Percentiles rank a stretch among this genome's conserved stretches.
phyloP scores from a whole-genome alignment of 495 filamentous ascomycete species.

The Bacidia gigantensis region DNA sequence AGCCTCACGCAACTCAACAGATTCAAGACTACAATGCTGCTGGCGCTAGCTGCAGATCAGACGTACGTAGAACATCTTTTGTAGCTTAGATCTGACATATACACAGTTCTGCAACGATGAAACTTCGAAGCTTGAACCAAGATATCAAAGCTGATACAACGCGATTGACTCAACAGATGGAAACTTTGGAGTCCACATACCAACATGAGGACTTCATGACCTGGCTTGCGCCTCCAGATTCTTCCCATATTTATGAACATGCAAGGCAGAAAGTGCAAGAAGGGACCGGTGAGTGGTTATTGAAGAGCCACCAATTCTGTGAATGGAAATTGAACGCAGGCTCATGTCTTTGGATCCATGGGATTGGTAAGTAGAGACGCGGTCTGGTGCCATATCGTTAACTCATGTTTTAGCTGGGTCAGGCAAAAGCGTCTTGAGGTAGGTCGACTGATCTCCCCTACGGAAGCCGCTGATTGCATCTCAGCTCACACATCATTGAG shows the following conservation, averaged over 20 bases:
- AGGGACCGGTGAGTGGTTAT: background rate
- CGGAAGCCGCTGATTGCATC: background rate
- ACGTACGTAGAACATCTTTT: background rate
- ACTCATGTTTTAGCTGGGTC: background rate
- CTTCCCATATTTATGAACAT: background rate
- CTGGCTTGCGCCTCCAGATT: background rate
- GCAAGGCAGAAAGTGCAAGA: background rate
- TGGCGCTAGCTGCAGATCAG: background rate
- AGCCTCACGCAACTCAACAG: background rate
- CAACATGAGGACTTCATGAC: background rate
- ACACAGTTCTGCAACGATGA: background rate
- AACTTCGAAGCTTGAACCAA: background rate
- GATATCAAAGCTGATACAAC: background rate
- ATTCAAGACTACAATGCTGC: background rate
- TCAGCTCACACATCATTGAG: background rate
- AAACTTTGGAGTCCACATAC: background rate
- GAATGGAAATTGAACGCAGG: background rate
- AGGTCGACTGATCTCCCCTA: background rate
- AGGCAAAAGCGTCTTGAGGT: constrained; percentile 1
- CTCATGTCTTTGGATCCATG: background rate
- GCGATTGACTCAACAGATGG: background rate
- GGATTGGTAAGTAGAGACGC: background rate
- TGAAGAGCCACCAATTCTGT: background rate
- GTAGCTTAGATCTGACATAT: background rate
- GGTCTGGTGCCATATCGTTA: too few relatives aligned